phyloP scores from a whole-genome alignment of 495 filamentous ascomycete species.

The Viridothelium virens region DNA sequence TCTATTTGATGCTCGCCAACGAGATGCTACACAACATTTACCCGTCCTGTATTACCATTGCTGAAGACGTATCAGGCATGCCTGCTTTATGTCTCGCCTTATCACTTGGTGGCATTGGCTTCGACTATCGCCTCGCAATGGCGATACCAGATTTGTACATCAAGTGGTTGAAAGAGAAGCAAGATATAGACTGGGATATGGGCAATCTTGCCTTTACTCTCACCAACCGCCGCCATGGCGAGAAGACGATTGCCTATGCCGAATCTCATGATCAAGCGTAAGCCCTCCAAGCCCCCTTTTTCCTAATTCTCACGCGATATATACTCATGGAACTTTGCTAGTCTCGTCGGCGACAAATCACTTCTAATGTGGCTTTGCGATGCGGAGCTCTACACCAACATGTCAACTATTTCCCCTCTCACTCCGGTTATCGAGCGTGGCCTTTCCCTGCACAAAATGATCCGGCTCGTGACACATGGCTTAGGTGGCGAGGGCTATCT shows the following conservation, averaged over 20 bases:
- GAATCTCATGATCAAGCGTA: slow-evolving; percentile 98
- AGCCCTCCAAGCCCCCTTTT: slow-evolving; percentile 34
- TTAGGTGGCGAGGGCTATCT: slow-evolving; percentile 97
- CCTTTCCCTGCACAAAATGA: slow-evolving; percentile 91
- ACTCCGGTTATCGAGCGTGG: slow-evolving; percentile 89
- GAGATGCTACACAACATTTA: slow-evolving; percentile 89
- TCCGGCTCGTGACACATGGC: slow-evolving; percentile 83
- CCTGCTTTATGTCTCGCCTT: slow-evolving; percentile 83
- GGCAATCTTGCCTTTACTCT: slow-evolving; percentile 74
- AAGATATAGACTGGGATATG: slow-evolving; percentile 91
- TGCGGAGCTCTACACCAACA: slow-evolving; percentile 94
- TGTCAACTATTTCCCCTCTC: slow-evolving; percentile 75
- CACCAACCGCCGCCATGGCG: slow-evolving; percentile 86
- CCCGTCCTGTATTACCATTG: slow-evolving; percentile 79
- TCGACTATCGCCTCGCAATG: slow-evolving; percentile 97
- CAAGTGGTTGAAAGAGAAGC: slow-evolving; percentile 90
- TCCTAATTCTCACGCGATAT: slow-evolving; percentile 8
- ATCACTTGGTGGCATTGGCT: slow-evolving; percentile 81
- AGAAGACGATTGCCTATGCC: slow-evolving; percentile 97
- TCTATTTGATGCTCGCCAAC: slow-evolving; percentile 94
- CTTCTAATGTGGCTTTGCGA: slow-evolving; percentile 98
- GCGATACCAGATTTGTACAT: slow-evolving; percentile 98
- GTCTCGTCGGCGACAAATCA: slow-evolving; percentile 91
- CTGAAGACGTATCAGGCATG: slow-evolving; percentile 98
- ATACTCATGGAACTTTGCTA: slow-evolving; percentile 40